A percentile compares a stretch with the other conserved stretches of the same genome.
phyloP scores from a whole-genome alignment of 2,329 filamentous ascomycete genomes.

The Beauveria pseudobassiana region DNA sequence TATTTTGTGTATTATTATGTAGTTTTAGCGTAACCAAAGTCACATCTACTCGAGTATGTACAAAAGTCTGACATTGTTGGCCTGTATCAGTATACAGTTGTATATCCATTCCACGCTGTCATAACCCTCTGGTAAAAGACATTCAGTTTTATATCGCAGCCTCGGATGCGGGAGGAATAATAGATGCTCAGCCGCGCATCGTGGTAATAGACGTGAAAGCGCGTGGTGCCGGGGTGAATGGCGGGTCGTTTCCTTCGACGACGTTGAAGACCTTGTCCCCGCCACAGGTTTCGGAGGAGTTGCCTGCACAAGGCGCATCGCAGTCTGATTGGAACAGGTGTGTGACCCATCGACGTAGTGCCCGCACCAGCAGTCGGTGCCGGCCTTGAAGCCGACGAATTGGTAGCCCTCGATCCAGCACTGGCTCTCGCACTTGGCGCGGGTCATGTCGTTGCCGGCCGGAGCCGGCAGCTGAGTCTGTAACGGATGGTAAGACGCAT shows the following conservation, averaged over 20 bases:
- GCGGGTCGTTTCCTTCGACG: background rate
- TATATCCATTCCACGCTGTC: no score
- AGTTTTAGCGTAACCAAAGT: no score
- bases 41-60: no score
- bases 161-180: no score
- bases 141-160: background rate
- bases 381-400: slow-evolving; percentile 2
- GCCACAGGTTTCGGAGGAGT: background rate
- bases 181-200: background rate
- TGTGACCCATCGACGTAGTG: background rate
- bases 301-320: background rate
- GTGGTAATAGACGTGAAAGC: background rate
- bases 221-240: background rate
- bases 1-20: no score
- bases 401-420: background rate
- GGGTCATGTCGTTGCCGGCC: background rate
- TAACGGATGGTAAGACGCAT: background rate
- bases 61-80: no score
- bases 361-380: slow-evolving; percentile 6
- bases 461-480: background rate
- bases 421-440: background rate
- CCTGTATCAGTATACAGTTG: no score
- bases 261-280: background rate
- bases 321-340: background rate
- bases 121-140: no score